phyloP scores from a whole-genome alignment of 1,139 yeast genomes.

The Magnusiomyces sp. region DNA sequence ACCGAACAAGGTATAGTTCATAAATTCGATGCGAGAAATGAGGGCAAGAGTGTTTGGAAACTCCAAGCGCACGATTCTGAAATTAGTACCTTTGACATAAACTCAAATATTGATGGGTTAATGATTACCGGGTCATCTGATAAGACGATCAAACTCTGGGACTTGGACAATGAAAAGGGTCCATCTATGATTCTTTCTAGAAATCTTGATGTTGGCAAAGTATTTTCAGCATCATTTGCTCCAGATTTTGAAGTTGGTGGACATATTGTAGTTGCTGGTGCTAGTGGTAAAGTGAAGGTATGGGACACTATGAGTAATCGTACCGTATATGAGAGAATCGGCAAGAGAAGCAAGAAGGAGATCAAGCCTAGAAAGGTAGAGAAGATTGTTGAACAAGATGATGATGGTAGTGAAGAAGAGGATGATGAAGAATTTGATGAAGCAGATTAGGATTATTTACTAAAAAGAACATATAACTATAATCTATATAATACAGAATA shows the following conservation, averaged over 20 bases:
- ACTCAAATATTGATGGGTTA: constrained; percentile 60
- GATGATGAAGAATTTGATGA: constrained; percentile 29
- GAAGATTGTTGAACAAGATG: constrained; percentile 50
- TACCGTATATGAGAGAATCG: constrained; percentile 65
- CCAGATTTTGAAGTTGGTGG: constrained; percentile 86
- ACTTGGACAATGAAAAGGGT: constrained; percentile 35
- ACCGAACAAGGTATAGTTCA: constrained; percentile 88
- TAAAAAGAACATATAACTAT: too few relatives aligned
- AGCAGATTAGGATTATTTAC: too few relatives aligned
- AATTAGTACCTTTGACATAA: constrained; percentile 71
- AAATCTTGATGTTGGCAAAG: constrained; percentile 93
- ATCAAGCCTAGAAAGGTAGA: constrained; percentile 41
- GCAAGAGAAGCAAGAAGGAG: constrained; percentile 39
- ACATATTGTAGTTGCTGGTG: constrained; percentile 81
- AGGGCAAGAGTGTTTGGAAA: constrained; percentile 75
- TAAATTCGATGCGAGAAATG: constrained; percentile 74
- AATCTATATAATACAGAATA: too few relatives aligned
- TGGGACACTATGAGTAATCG: constrained; percentile 88
- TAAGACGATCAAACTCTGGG: constrained; percentile 82
- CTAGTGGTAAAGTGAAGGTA: constrained; percentile 70
- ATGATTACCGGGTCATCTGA: constrained; percentile 87
- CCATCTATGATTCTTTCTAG: constrained; percentile 89
- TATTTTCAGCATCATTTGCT: constrained; percentile 73
- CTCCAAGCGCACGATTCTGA: constrained; percentile 96
- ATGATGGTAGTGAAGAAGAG: constrained; percentile 43